Base-by-base conservation (phyloP, 352 stramenopile species). In the Phytophthora hibernalis region DNA sequence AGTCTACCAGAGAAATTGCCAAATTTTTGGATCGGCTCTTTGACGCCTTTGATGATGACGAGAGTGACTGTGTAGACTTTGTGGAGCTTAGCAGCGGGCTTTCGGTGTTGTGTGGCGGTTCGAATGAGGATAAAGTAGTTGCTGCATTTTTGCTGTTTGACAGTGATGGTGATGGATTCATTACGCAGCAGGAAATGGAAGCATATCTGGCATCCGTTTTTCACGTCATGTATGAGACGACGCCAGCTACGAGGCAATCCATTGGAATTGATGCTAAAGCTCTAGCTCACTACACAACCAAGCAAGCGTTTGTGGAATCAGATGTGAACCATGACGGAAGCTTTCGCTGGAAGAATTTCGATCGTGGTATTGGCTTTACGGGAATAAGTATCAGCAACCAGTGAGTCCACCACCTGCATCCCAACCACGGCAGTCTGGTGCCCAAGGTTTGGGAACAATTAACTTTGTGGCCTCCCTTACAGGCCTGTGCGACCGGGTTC, bases 131-230 rank as follows among this genome's bases (percentile, higher is more conserved):
- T 13, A 95, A 94, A 68, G 77, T 96, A 2, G 65, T 78, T 24
- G 78, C 85, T 3, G 88, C 83, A n/a, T 96, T 97, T 74, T 75
- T 77, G 15, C 82, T 96, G 21, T 93, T 96, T 63, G 91, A 97
- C 56, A 74, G 71, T 0, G 82, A 97, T 50, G 76, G 78, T 5
- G 87, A 97, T 54, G 91, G 91, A 24, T 95, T 85, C 54, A 96
- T 97, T 69, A 92, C 85, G 1, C 60, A 77, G 18, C 63, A 84
- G 15, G 88, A 97, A 55, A 96, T 97, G 89, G 72, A 85, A 49
- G 80, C 68, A 51, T 97, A 96, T 68, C 50, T 97, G 38, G 57
- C 80, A 28, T 88, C 81, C 0, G 84, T 94, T 2, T 94, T 91
- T 63, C 73, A 74, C 20, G 77, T 94, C 13, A 79, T 95, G 62